phyloP scores from a whole-genome alignment of 176 grass and related monocot genomes.

The Carex parvula region DNA sequence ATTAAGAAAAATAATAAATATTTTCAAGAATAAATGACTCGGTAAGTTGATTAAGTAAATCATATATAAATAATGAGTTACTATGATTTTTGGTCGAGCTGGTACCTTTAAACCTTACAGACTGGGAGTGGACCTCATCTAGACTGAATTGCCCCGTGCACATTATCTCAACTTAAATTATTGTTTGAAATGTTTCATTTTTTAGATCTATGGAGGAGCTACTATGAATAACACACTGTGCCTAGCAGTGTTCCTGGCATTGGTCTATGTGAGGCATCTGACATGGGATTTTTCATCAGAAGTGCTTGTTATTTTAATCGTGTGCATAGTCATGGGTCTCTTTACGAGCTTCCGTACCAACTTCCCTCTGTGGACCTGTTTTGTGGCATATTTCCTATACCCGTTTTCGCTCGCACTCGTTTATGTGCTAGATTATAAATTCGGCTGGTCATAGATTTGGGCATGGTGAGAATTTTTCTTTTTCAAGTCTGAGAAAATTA shows the following conservation, averaged over 20 bases:
- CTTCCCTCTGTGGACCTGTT: slow-evolving; percentile 73
- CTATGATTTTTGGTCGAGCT: background rate
- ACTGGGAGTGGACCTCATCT: background rate
- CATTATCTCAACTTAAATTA: background rate
- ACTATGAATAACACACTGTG: slow-evolving; percentile 95
- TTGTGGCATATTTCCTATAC: slow-evolving; percentile 52
- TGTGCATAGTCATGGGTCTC: slow-evolving; percentile 75
- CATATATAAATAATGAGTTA: background rate
- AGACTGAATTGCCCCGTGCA: background rate
- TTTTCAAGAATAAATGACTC: background rate
- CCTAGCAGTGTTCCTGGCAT: slow-evolving; percentile 59
- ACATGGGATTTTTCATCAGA: slow-evolving; percentile 83
- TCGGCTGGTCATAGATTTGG: slow-evolving; percentile 58
- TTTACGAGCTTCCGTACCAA: slow-evolving; percentile 68
- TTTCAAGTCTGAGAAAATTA: background rate
- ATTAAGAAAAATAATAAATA: background rate
- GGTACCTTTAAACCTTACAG: background rate
- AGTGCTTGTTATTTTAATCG: slow-evolving; percentile 63
- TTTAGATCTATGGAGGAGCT: slow-evolving; percentile 65
- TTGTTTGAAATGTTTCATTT: background rate
- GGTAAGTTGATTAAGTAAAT: background rate
- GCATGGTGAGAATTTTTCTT: background rate
- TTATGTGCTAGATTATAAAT: slow-evolving; percentile 64
- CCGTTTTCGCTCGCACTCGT: slow-evolving; percentile 53
- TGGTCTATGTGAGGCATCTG: slow-evolving; percentile 56